Evolutionary conservation across 169 alveolate genomes (phyloP).

Genomic region (Miamiensis avidus): DNA sequence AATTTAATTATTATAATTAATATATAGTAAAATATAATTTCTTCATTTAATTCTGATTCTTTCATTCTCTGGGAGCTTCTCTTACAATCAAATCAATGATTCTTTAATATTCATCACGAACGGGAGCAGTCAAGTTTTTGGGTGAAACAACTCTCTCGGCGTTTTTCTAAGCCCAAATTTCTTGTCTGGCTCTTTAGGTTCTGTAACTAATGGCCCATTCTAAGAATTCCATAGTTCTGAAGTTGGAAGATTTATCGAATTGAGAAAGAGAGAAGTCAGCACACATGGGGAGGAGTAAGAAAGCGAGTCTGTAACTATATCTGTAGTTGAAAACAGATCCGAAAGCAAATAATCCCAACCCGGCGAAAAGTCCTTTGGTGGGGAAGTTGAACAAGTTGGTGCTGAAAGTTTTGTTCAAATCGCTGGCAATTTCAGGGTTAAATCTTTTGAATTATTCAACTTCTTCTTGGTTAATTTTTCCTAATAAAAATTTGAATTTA

Average conservation of each 20-base stretch:
- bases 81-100: neutral
- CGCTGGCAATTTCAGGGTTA: constrained; percentile 5
- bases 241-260: neutral
- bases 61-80: neutral
- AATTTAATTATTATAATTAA: no score
- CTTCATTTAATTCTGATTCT: no score
- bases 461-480: constrained; percentile 17
- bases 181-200: neutral
- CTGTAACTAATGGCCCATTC: constrained; percentile 9
- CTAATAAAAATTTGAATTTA: neutral
- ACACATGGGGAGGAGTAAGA: constrained; percentile 3
- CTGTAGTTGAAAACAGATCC: constrained; percentile 17
- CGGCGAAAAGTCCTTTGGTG: neutral
- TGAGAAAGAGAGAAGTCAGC: constrained; percentile 3
- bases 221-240: constrained; percentile 26
- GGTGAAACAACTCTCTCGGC: neutral
- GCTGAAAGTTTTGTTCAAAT: constrained; percentile 15
- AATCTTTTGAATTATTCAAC: constrained; percentile 1
- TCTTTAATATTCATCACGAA: neutral
- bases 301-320: constrained; percentile 20
- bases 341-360: constrained; percentile 5
- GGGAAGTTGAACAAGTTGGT: constrained; percentile 15
- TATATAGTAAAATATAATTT: no score
- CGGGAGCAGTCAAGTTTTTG: neutral
- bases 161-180: neutral